A percentile compares a stretch with the other conserved stretches of the same genome.
These are phyloP conservation scores for Conticribra guillardii DNA, from an alignment of 108 stramenopile genomes.

Conservation along the genomic window DNA sequence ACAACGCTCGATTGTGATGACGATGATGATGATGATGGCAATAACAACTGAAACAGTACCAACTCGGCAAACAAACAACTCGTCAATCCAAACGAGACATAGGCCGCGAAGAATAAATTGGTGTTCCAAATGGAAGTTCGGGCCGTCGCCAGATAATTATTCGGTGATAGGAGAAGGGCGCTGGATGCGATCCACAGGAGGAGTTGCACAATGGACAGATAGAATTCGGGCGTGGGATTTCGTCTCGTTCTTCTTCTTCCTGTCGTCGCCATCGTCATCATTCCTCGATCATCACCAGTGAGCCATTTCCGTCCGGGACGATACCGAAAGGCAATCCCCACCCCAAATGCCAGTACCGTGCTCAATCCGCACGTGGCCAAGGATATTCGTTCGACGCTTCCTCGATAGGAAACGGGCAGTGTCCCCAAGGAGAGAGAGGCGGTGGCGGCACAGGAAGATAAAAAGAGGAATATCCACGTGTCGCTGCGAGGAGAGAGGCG, in stretches of 20 bases:
- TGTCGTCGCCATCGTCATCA: too few species aligned
- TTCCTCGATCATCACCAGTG: too few species aligned
- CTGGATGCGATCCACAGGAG: neutral
- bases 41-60: neutral
- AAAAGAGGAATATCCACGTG: neutral
- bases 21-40: too few species aligned
- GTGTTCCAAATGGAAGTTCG: neutral
- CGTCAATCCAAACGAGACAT: neutral
- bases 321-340: neutral
- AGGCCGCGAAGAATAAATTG: constrained; percentile 1
- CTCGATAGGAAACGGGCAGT: neutral
- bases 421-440: neutral
- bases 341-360: neutral
- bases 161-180: neutral
- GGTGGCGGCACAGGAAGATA: neutral
- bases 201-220: neutral
- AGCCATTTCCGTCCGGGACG: neutral
- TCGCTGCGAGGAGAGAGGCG: constrained; percentile 1
- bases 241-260: neutral
- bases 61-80: neutral
- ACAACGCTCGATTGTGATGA: too few species aligned
- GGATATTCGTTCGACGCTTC: neutral
- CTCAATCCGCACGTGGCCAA: neutral
- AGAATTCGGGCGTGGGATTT: neutral
- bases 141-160: neutral